Conservation (phyloP, 169 alveolate species). For the Eimeria maxima region DNA sequence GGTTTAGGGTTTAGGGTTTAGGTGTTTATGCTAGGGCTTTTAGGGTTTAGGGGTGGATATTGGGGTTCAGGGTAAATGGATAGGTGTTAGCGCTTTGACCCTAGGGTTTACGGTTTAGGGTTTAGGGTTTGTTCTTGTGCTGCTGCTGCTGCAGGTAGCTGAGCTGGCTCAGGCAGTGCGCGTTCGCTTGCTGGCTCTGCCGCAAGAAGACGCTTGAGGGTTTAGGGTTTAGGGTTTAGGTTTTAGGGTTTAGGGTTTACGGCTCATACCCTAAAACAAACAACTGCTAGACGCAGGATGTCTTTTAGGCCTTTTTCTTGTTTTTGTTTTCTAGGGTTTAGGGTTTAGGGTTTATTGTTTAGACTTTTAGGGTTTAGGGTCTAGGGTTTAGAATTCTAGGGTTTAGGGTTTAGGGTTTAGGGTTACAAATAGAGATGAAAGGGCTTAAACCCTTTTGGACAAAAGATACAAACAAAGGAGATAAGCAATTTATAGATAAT, state of each 20-base stretch:
- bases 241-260: not conserved
- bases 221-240: not conserved
- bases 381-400: no score
- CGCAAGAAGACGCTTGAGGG: conserved; percentile 26
- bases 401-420: conserved; percentile 15
- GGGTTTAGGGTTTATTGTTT: not conserved
- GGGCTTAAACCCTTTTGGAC: no score
- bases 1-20: no score
- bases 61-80: no score
- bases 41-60: no score
- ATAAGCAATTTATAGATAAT: no score
- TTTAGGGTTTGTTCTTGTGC: not conserved
- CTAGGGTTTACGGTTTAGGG: no score
- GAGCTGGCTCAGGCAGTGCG: conserved; percentile 28
- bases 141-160: not conserved
- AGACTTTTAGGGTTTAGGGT: not conserved
- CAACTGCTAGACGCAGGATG: not conserved
- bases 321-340: not conserved
- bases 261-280: no score
- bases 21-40: no score
- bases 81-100: no score
- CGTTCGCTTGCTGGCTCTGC: conserved; percentile 2
- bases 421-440: no score
- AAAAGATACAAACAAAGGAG: no score
- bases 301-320: not conserved